These are phyloP conservation scores for Silene vulgaris DNA, from an alignment of 179 eudicot species.

Conservation along the genomic window DNA sequence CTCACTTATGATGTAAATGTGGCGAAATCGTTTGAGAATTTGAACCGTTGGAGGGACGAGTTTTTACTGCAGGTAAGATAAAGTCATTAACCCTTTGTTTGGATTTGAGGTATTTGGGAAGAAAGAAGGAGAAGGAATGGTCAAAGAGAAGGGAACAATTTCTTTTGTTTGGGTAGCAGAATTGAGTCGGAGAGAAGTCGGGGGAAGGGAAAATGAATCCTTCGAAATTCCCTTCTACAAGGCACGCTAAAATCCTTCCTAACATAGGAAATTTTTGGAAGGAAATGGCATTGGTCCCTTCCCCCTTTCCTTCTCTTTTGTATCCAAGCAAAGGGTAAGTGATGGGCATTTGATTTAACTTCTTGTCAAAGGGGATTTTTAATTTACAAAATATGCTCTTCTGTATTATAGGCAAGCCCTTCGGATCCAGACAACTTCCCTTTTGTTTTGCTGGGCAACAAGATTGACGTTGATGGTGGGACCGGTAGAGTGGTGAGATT, in stretches of 20 bases:
- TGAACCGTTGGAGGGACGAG: slow-evolving; percentile 59
- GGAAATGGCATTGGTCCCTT: background rate
- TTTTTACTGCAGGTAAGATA: slow-evolving; percentile 46
- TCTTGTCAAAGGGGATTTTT: background rate
- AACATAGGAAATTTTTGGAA: background rate
- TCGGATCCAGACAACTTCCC: slow-evolving; percentile 67
- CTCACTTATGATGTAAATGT: slow-evolving; percentile 58
- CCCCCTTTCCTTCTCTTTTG: background rate
- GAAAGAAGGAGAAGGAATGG: background rate
- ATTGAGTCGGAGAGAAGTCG: background rate
- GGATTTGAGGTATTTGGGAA: background rate
- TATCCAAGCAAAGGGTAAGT: background rate
- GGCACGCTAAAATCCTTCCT: background rate
- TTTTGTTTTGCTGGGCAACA: slow-evolving; percentile 68
- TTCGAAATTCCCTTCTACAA: background rate
- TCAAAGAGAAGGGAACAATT: background rate
- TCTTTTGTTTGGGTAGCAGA: background rate
- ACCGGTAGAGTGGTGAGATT: slow-evolving; percentile 36
- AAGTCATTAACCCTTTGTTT: background rate
- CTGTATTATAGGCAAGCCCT: slow-evolving; percentile 41
- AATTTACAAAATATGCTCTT: background rate
- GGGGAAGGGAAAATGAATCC: background rate
- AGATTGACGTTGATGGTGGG: slow-evolving; percentile 68
- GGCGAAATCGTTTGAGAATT: slow-evolving; percentile 56
- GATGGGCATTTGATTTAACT: slow-evolving; percentile 4